phyloP scores from a whole-genome alignment of 169 alveolate genomes.

The Theileria equi region DNA sequence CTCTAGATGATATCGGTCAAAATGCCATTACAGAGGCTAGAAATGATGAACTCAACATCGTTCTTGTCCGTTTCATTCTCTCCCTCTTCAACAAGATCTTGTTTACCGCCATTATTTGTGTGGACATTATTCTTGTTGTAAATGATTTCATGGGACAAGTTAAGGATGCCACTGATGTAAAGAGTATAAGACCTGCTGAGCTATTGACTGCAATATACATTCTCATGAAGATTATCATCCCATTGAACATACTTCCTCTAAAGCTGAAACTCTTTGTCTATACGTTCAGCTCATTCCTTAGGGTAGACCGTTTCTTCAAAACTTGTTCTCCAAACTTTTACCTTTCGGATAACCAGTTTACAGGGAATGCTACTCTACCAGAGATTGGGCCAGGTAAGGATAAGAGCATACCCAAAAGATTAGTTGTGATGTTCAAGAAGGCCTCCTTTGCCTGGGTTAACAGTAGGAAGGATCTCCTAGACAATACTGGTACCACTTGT shows the following conservation, averaged over 20 bases:
- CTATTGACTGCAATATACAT: constrained; percentile 36
- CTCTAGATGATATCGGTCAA: constrained; percentile 37
- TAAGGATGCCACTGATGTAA: not conserved
- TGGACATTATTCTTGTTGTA: constrained; percentile 19
- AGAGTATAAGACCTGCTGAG: constrained; percentile 17
- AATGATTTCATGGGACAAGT: constrained; percentile 20
- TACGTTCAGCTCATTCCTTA: constrained; percentile 9
- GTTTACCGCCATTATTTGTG: not conserved
- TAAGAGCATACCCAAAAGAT: not conserved
- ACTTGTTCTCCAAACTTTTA: constrained; percentile 53
- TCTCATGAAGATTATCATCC: constrained; percentile 10
- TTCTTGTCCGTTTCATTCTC: constrained; percentile 13
- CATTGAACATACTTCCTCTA: constrained; percentile 27
- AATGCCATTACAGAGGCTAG: constrained; percentile 24
- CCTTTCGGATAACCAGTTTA: not conserved
- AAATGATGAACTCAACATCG: constrained; percentile 24
- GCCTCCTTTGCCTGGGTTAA: constrained; percentile 38
- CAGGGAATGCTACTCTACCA: not conserved
- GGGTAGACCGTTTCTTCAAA: constrained; percentile 18
- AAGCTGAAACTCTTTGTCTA: constrained; percentile 8
- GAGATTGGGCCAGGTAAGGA: not conserved
- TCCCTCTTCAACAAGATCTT: constrained; percentile 13
- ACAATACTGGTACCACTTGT: not conserved
- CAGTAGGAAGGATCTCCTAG: constrained; percentile 8
- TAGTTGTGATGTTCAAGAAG: constrained; percentile 27